A percentile compares a stretch with the other conserved stretches of the same genome.
phyloP scores from a whole-genome alignment of 768 basidiomycete species.

The Rhodocollybia butyracea region DNA sequence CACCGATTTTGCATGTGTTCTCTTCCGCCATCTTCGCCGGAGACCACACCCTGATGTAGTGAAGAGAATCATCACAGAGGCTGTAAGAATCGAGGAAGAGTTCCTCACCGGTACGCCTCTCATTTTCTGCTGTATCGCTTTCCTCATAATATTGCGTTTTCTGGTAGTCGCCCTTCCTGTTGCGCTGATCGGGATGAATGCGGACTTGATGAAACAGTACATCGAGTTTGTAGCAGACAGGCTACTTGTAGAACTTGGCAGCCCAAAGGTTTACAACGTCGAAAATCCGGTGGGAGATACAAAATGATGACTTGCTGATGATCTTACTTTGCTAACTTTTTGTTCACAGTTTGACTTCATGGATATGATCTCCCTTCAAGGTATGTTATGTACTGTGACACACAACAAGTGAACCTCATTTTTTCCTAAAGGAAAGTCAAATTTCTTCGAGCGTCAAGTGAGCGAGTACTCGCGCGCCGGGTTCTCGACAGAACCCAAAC shows the following conservation, averaged over 20 bases:
- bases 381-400: no score
- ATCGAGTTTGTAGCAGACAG: conserved; percentile 43
- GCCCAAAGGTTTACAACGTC: conserved; percentile 39
- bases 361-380: conserved; percentile 72
- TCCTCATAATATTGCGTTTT: neutral
- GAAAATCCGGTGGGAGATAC: no score
- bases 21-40: conserved; percentile 64
- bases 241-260: conserved; percentile 46
- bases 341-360: conserved; percentile 53
- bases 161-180: conserved; percentile 37
- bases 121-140: conserved; percentile 16
- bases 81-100: conserved; percentile 42
- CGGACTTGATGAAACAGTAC: conserved; percentile 46
- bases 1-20: conserved; percentile 78
- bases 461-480: no score
- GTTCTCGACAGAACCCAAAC: no score
- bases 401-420: no score
- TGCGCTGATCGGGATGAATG: conserved; percentile 50
- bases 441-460: conserved; percentile 47
- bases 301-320: no score
- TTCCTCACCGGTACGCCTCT: conserved; percentile 28
- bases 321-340: no score
- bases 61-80: conserved; percentile 41
- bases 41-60: conserved; percentile 47
- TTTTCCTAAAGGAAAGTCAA: no score